These are phyloP conservation scores for Fusarium floridanum DNA, from an alignment of 2,329 filamentous ascomycete genomes.

Conservation along the genomic window DNA sequence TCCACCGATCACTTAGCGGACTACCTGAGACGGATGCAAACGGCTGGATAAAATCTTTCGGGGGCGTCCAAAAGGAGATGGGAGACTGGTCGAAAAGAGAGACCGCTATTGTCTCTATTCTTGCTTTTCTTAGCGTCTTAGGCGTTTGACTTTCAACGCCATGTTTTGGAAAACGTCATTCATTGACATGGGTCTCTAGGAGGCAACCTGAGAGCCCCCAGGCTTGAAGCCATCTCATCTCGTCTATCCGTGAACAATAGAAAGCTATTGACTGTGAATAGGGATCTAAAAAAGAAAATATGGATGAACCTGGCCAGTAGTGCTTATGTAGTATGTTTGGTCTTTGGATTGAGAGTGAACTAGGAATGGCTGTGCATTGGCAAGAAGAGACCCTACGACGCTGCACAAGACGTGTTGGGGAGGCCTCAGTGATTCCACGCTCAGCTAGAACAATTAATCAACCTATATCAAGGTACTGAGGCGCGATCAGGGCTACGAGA, in stretches of 20 bases:
- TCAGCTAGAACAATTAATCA: background rate
- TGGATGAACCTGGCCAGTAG: background rate
- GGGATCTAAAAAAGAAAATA: background rate
- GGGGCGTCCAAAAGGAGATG: background rate
- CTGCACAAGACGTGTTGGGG: background rate
- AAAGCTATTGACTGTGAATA: background rate
- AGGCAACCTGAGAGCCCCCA: background rate
- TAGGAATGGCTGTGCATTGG: background rate
- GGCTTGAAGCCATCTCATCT: background rate
- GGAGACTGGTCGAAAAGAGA: background rate
- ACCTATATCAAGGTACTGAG: background rate
- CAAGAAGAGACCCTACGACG: background rate
- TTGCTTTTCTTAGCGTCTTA: background rate
- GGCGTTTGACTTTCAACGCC: background rate
- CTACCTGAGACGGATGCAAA: background rate
- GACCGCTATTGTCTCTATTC: background rate
- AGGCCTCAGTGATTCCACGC: background rate
- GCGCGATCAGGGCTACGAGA: background rate
- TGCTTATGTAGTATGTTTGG: background rate
- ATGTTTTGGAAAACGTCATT: background rate
- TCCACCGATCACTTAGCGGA: background rate
- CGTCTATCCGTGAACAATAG: background rate
- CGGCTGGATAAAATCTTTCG: background rate
- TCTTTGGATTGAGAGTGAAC: too few species aligned
- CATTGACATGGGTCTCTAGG: background rate